These are phyloP conservation scores for Aphanomyces invadans DNA, from an alignment of 352 stramenopile species.

Conservation along the genomic window DNA sequence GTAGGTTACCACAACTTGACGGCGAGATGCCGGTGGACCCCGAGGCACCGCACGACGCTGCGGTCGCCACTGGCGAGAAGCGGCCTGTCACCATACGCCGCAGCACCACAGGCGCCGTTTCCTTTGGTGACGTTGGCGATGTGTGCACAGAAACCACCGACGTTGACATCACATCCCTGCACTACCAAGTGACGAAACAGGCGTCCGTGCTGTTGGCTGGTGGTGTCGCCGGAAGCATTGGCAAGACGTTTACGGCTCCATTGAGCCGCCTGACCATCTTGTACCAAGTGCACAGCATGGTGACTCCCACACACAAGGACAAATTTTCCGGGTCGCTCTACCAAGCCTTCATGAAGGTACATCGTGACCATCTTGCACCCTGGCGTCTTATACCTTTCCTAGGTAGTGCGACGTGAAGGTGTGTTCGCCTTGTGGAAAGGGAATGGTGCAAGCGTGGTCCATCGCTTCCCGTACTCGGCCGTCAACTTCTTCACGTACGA, in stretches of 20 bases:
- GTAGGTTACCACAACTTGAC: neutral
- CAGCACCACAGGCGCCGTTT: slow-evolving; percentile 75
- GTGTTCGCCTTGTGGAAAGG: slow-evolving; percentile 91
- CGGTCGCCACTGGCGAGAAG: neutral
- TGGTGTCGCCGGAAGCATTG: slow-evolving; percentile 90
- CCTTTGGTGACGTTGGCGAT: slow-evolving; percentile 57
- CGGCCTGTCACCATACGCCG: slow-evolving; percentile 47
- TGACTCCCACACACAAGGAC: slow-evolving; percentile 81
- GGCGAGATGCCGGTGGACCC: neutral
- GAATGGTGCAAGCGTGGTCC: slow-evolving; percentile 92
- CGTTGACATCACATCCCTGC: slow-evolving; percentile 46
- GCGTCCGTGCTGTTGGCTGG: slow-evolving; percentile 78
- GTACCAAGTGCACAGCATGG: slow-evolving; percentile 95
- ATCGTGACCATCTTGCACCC: slow-evolving; percentile 41
- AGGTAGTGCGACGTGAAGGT: slow-evolving; percentile 90
- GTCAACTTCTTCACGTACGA: slow-evolving; percentile 98
- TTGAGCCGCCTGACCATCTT: slow-evolving; percentile 93
- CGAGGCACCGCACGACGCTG: neutral
- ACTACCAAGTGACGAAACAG: slow-evolving; percentile 50
- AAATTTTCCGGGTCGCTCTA: slow-evolving; percentile 65
- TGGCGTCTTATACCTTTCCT: slow-evolving; percentile 36
- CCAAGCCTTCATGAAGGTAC: slow-evolving; percentile 76
- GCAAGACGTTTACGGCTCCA: slow-evolving; percentile 93
- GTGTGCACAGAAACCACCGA: slow-evolving; percentile 73
- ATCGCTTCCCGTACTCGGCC: slow-evolving; percentile 94